A percentile compares a stretch with the other conserved stretches of the same genome.
Conservation (phyloP, 2,329 filamentous ascomycete species). For the Magnaporthiopsis poae region DNA sequence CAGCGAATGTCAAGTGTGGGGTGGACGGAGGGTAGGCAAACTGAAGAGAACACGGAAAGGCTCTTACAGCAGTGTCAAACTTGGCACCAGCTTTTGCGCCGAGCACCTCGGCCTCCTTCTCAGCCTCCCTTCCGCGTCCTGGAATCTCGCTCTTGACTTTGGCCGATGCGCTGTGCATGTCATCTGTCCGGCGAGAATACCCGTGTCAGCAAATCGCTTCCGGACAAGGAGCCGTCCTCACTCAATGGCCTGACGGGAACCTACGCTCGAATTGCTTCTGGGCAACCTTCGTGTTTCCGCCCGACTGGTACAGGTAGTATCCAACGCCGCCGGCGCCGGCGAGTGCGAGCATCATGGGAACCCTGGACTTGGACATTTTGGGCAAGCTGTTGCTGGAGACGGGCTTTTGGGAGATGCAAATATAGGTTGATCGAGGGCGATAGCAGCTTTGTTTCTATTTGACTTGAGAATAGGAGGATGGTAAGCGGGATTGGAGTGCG, state of each 20-base stretch:
- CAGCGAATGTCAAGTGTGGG: background rate
- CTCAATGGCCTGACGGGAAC: constrained; percentile 20
- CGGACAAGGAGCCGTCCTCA: background rate
- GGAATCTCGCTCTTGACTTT: constrained; percentile 58
- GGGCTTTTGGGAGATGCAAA: background rate
- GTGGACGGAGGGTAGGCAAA: background rate
- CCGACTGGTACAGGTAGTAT: constrained; percentile 86
- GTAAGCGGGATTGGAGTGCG: background rate
- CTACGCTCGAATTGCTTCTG: constrained; percentile 77
- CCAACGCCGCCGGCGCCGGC: constrained; percentile 59
- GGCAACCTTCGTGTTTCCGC: constrained; percentile 71
- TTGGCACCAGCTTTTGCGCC: constrained; percentile 54
- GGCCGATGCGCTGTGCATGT: constrained; percentile 59
- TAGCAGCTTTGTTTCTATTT: background rate
- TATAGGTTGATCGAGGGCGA: background rate
- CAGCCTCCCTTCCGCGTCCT: constrained; percentile 48
- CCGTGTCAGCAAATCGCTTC: constrained; percentile 4
- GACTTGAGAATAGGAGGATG: background rate
- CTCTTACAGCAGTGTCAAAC: constrained; percentile 57
- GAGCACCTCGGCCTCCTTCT: constrained; percentile 55
- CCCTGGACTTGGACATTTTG: constrained; percentile 37
- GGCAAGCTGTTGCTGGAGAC: constrained; percentile 9
- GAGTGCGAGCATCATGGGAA: constrained; percentile 46
- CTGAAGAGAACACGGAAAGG: background rate
- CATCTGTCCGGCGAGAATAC: constrained; percentile 47